phyloP scores from a whole-genome alignment of 129 eudicot species.

The Escallonia herrerae region DNA sequence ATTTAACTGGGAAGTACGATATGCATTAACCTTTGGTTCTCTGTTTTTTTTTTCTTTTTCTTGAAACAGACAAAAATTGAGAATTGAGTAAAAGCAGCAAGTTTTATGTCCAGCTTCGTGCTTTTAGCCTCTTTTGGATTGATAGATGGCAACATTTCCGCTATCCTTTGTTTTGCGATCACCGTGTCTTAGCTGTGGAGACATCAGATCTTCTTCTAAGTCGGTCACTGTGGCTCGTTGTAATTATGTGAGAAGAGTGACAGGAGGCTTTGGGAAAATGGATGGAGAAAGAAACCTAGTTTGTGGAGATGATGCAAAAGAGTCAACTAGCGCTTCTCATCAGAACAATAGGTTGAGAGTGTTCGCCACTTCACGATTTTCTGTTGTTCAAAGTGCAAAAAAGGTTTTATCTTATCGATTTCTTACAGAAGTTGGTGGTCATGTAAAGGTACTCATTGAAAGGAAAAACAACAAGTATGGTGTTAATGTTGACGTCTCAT shows the following conservation, averaged over 20 bases:
- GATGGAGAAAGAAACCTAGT: conserved; percentile 19
- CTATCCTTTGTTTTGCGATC: conserved; percentile 26
- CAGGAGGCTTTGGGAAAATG: conserved; percentile 17
- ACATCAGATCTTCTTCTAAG: conserved; percentile 22
- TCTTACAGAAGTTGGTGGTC: conserved; percentile 59
- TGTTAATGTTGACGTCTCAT: conserved; percentile 48
- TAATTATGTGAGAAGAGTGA: conserved; percentile 17
- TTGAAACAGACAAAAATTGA: conserved; percentile 17
- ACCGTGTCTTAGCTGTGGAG: conserved; percentile 19
- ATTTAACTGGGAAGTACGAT: neutral
- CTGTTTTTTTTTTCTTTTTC: neutral
- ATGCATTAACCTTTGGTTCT: neutral
- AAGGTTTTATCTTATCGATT: conserved; percentile 46
- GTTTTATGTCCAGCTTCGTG: conserved; percentile 21
- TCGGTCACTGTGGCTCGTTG: conserved; percentile 13
- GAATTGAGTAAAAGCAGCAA: conserved; percentile 17
- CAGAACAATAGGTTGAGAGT: conserved; percentile 21
- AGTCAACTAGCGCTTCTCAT: conserved; percentile 17
- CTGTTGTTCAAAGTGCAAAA: conserved; percentile 29
- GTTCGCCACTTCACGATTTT: conserved; percentile 38
- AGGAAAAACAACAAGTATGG: conserved; percentile 36
- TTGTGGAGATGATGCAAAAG: conserved; percentile 16
- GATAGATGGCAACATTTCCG: conserved; percentile 39
- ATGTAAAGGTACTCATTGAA: conserved; percentile 61
- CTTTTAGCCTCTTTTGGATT: conserved; percentile 11